These are phyloP conservation scores for Puccinellia tenuiflora DNA, from an alignment of 176 grass and related monocot genomes.

Conservation along the genomic window DNA sequence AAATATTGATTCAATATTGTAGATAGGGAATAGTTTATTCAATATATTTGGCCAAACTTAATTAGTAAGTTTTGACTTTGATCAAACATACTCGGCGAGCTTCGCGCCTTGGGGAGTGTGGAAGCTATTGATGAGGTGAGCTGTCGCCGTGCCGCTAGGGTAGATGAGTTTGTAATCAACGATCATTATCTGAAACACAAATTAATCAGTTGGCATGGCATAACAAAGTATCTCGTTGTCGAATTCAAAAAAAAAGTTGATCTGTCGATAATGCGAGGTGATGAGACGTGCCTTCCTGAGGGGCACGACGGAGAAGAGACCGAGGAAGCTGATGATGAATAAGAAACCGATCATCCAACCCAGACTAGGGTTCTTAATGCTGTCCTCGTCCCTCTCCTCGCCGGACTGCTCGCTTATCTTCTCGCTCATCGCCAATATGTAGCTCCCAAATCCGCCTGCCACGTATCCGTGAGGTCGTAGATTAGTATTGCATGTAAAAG, in stretches of 20 bases:
- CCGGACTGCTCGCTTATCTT: slow-evolving; percentile 29
- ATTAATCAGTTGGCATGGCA: background rate
- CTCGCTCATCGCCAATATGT: slow-evolving; percentile 51
- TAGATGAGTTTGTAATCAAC: slow-evolving; percentile 80
- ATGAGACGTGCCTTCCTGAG: slow-evolving; percentile 36
- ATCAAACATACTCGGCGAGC: slow-evolving; percentile 45
- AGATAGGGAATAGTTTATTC: background rate
- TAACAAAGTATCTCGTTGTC: background rate
- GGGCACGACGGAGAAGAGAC: slow-evolving; percentile 49
- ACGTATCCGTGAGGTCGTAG: background rate
- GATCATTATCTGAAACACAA: slow-evolving; percentile 57
- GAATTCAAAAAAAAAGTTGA: background rate
- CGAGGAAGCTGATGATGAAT: slow-evolving; percentile 59
- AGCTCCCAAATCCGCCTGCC: slow-evolving; percentile 48
- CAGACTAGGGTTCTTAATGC: slow-evolving; percentile 40
- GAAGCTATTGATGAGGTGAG: slow-evolving; percentile 85
- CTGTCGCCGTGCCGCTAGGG: slow-evolving; percentile 75
- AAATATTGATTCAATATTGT: background rate
- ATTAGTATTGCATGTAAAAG: background rate
- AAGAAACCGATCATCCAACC: slow-evolving; percentile 63
- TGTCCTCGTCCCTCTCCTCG: background rate
- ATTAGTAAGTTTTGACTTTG: background rate
- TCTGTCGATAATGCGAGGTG: background rate
- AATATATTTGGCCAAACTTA: background rate
- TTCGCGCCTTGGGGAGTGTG: slow-evolving; percentile 69